Evolutionary conservation across 106 monocot species (phyloP), one percentile per base, ranked within the genome.

Genomic region (Cymbidium sinense): DNA sequence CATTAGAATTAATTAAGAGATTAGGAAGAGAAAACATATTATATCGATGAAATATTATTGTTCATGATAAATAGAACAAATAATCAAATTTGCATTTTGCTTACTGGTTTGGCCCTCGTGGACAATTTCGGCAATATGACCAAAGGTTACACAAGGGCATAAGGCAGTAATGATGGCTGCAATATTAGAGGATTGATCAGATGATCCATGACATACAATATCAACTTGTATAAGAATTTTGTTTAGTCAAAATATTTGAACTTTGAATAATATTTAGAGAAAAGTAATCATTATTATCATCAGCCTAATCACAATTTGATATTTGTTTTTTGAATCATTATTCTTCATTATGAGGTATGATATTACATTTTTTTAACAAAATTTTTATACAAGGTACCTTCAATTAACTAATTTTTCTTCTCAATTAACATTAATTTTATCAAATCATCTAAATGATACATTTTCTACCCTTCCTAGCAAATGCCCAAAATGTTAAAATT

Each of bases 61-160:
- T 33, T 29, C 43, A 75, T 18, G 34, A 7, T 3, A 39, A 39
- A 7, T 3, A 39, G 7, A 39, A 39, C 2, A 39, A 47, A 47
- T 41, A 15, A 47, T 47, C 15, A 47, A 47, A 51, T 19, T 37
- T 76, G 4, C 23, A 20, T 11, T 61, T 34, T 61, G 1, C 84
- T 82, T 74, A 88, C 88, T 82, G 18, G 86, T 91, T 79, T 91
- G 71, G 30, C 91, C 88, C 25, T 70, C 79, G 17, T 88, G 86
- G 4, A 91, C 23, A 11, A 91, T 91, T 86, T 88, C 91, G 2
- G 84, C 85, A 71, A 88, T 82, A 80, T 88, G 91, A 1, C 91
- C 91, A 36, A 86, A 91, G 0, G 91, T 88, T 37, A 91, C 86
- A 35, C 88, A 88, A 4, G 86, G 91, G 82, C 86, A 86, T 76